These are phyloP conservation scores for Bipolaris bicolor DNA, from an alignment of 2,329 filamentous ascomycete genomes.

Conservation along the genomic window DNA sequence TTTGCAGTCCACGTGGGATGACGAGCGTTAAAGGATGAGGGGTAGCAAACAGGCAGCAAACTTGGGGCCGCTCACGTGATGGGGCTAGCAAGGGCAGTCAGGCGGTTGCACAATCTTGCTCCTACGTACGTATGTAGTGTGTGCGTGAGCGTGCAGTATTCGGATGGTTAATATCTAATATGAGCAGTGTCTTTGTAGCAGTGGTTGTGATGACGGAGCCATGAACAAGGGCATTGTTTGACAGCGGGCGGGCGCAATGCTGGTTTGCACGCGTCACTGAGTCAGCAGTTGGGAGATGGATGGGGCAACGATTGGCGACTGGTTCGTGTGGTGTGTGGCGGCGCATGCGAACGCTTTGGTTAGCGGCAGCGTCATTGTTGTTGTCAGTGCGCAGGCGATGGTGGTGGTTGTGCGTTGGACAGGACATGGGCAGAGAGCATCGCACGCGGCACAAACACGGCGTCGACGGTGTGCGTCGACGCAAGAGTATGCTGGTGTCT, in stretches of 20 bases:
- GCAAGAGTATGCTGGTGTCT: too few relatives aligned
- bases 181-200: too few relatives aligned
- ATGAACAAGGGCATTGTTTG: neutral
- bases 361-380: slow-evolving; percentile 23
- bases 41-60: neutral
- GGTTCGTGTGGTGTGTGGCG: slow-evolving; percentile 14
- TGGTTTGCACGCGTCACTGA: neutral
- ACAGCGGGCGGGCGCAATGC: neutral
- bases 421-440: neutral
- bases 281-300: slow-evolving; percentile 4
- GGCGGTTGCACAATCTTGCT: too few relatives aligned
- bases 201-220: neutral
- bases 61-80: neutral
- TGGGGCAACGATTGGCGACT: slow-evolving; percentile 20
- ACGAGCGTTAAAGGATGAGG: neutral
- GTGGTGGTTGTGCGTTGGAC: neutral
- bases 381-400: neutral
- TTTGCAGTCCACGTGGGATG: neutral
- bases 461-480: too few relatives aligned
- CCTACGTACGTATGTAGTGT: too few relatives aligned
- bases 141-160: too few relatives aligned
- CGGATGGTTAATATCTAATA: neutral
- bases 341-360: slow-evolving; percentile 21
- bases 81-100: neutral
- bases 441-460: neutral